phyloP scores from a whole-genome alignment of 116 monocot species.

The Posidonia oceanica region DNA sequence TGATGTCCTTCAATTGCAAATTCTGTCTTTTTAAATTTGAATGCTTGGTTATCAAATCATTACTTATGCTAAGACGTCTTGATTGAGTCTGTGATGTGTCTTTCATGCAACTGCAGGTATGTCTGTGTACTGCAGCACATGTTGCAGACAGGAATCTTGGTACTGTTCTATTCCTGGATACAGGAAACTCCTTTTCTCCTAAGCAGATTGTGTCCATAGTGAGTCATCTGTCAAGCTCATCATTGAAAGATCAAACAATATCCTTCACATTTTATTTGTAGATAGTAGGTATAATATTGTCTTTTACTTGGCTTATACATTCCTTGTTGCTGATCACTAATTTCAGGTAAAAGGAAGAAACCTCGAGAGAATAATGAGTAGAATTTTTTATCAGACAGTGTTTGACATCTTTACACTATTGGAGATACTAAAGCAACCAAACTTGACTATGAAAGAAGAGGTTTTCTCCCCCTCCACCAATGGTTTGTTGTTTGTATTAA shows the following conservation, averaged over 20 bases:
- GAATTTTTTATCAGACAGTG: conserved; percentile 48
- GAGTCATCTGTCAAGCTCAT: not conserved
- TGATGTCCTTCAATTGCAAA: not conserved
- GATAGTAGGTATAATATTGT: not conserved
- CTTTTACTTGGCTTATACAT: not conserved
- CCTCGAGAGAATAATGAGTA: conserved; percentile 47
- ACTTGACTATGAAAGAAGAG: conserved; percentile 29
- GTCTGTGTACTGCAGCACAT: conserved; percentile 46
- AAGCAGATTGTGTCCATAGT: conserved; percentile 25
- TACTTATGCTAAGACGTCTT: too few relatives aligned
- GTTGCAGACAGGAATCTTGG: conserved; percentile 38
- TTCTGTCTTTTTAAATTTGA: not conserved
- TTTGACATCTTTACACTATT: conserved; percentile 73
- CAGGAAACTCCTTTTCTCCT: conserved; percentile 85
- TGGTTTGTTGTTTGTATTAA: not conserved
- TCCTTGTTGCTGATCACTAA: not conserved
- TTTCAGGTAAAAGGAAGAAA: conserved; percentile 39
- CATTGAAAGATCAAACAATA: conserved; percentile 17
- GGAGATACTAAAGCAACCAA: conserved; percentile 46
- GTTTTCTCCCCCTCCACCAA: conserved; percentile 6
- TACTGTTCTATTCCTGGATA: conserved; percentile 59
- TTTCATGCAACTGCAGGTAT: conserved; percentile 40
- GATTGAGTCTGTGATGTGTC: not conserved
- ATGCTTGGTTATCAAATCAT: not conserved
- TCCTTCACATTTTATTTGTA: not conserved